phyloP scores from a whole-genome alignment of 805 yeast genomes.

The Zygotorulaspora florentina region DNA sequence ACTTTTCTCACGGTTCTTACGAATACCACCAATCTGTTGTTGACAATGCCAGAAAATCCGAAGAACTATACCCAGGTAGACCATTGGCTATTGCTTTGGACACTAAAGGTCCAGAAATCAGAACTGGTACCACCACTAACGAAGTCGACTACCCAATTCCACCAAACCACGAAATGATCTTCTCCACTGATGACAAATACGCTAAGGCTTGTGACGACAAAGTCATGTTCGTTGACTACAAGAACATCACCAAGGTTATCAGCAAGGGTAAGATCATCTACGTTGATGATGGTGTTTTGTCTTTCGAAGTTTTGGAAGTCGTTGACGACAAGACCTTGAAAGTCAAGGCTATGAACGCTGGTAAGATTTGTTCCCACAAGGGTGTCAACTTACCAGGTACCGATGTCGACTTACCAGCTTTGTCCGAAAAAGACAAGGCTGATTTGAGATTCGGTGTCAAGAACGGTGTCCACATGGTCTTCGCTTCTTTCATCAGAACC shows the following conservation, averaged over 20 bases:
- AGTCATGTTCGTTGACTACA: conserved; percentile 87
- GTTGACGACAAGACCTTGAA: conserved; percentile 75
- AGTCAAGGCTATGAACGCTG: conserved; percentile 88
- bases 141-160: conserved; percentile 78
- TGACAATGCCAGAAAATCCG: conserved; percentile 95
- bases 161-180: conserved; percentile 84
- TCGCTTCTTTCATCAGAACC: conserved; percentile 96
- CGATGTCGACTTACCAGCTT: conserved; percentile 97
- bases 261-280: conserved; percentile 83
- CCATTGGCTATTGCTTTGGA: conserved; percentile 98
- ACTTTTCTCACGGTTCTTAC: conserved; percentile 97
- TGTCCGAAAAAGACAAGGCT: conserved; percentile 91
- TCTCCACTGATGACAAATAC: conserved; percentile 86
- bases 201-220: conserved; percentile 68
- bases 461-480: conserved; percentile 96
- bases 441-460: conserved; percentile 94
- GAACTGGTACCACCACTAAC: conserved; percentile 91
- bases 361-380: conserved; percentile 94
- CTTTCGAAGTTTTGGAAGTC: conserved; percentile 86
- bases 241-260: conserved; percentile 93
- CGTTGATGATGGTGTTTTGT: conserved; percentile 96
- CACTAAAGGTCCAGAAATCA: conserved; percentile 99
- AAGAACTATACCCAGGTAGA: conserved; percentile 85
- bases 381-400: conserved; percentile 99
- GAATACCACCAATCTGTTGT: conserved; percentile 96